Evolutionary conservation across 2,329 filamentous ascomycete genomes (phyloP), one percentile per base, ranked within the genome.

Genomic region (Aspergillus chevalieri): DNA sequence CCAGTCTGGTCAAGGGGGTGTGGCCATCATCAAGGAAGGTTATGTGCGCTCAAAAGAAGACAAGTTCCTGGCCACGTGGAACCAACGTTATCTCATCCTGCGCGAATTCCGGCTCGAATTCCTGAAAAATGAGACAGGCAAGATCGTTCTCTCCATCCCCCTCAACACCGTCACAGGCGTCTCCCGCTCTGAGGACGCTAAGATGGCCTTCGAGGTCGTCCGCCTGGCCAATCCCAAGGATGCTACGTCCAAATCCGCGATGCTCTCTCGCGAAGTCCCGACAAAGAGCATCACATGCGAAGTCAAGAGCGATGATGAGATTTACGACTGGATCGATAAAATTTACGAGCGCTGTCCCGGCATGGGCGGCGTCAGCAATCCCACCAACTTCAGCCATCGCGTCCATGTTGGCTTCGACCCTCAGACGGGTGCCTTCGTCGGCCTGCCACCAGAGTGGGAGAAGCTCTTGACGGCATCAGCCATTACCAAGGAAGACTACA

Each of bases 271-370:
- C 57, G 92, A 96, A 56, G 84, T 88, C 30, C 81, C 85, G 7
- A 87, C 85, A 51, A 89, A 87, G 67, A 87, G 89, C 3, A 82
- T 96, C 47, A 90, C 93, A 56, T 93, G 95, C 68, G 89, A 87
- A 67, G 90, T 97, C 61, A 95, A 96, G 72, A 87, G 85, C 49
- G 93, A 98, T 64, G 92, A 95, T 65, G 93, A 98, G 60, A 83
- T 98, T 47, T 98, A 98, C 70, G 90, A 95, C 63, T 98, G 93
- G 93, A 95, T 97, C 63, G 93, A 98, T 70, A 89, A 91, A 68
- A 94, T 98, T 58, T 97, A 97, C 68, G 90, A 92, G 60, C 86
- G 92, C 56, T 97, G 92, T 69, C 93, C 93, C 15, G 92, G 89
- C 54, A 95, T 97, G 89, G 91, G 93, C 53, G 93, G 93, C 60